Evolutionary conservation across 2,329 filamentous ascomycete species (phyloP).

Genomic region (Apiospora koreana): DNA sequence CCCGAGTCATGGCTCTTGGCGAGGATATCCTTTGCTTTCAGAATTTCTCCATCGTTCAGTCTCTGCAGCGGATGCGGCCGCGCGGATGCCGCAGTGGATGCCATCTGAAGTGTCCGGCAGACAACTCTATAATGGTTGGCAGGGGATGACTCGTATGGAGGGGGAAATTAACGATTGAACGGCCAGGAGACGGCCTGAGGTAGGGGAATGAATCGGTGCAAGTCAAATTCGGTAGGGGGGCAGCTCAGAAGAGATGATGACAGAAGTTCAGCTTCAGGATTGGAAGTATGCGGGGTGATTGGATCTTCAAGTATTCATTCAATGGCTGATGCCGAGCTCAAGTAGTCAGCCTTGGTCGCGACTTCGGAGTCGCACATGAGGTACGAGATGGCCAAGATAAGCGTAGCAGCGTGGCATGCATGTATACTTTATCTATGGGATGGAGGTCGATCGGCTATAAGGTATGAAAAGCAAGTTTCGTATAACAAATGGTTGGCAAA

Average conservation of each 20-base stretch:
- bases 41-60: constrained; percentile 28
- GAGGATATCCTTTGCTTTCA: constrained; percentile 27
- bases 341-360: too few species aligned
- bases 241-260: not conserved
- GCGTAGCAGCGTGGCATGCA: not conserved
- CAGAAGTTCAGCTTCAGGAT: not conserved
- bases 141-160: not conserved
- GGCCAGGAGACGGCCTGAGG: not conserved
- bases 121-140: not conserved
- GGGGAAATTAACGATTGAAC: not conserved
- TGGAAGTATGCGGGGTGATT: not conserved
- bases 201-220: not conserved
- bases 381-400: not conserved
- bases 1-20: constrained; percentile 26
- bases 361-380: not conserved
- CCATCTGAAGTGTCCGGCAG: not conserved
- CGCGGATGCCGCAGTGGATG: not conserved
- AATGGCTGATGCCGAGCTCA: not conserved
- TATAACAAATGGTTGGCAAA: not conserved
- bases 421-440: not conserved
- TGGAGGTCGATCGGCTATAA: not conserved
- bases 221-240: not conserved
- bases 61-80: constrained; percentile 30
- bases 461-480: not conserved
- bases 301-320: not conserved